Base-by-base conservation (phyloP, 768 basidiomycete genomes). In the Lactarius evosmus region DNA sequence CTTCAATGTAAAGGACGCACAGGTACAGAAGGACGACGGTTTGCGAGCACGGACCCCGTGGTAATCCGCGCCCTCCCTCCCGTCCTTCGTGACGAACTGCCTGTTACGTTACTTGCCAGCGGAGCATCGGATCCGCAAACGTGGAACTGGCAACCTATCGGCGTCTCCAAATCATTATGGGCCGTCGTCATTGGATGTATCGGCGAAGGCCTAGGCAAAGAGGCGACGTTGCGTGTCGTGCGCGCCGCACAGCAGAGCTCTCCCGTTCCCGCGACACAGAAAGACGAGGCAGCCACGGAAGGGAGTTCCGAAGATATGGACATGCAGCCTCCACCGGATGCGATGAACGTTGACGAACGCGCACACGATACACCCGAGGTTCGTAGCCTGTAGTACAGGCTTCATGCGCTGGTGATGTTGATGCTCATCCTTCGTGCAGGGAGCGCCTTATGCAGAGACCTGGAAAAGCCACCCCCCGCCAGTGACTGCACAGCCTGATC, bases 121-220 rank as follows among this genome's bases (percentile, higher is more conserved):
- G 83, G 83, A 59, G 74, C 79, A 0, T 84, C 56, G 7, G 61
- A 61, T 16, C 62, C 68, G 3, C 72, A 89, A 67, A 77, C 88
- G 11, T 92, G 89, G 89, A 87, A 84, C 70, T 92, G 89, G 89
- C 83, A 84, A 61, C 84, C 85, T 1, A 77, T 87, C 71, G 90
- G 90, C 4, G 88, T 91, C 19, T 88, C 86, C 6, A 78, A 79
- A 59, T 78, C 83, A 25, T 74, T 92, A 54, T 91, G 89, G 89
- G 88, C 89, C 70, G 79, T 91, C 74, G 87, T 88, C 5, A 77
- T 80, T 50, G 85, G 83, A 0, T 81, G 78, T 41, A 70, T 92
- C 70, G 77, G 78, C 33, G 76, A 79, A 1, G 88, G 89, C 2
- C 70, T 91, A 71, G 73, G 79, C 67, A 88, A 82, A 73, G 86